Conservation (phyloP, 2,329 filamentous ascomycete genomes). For the Aphanocladium album region DNA sequence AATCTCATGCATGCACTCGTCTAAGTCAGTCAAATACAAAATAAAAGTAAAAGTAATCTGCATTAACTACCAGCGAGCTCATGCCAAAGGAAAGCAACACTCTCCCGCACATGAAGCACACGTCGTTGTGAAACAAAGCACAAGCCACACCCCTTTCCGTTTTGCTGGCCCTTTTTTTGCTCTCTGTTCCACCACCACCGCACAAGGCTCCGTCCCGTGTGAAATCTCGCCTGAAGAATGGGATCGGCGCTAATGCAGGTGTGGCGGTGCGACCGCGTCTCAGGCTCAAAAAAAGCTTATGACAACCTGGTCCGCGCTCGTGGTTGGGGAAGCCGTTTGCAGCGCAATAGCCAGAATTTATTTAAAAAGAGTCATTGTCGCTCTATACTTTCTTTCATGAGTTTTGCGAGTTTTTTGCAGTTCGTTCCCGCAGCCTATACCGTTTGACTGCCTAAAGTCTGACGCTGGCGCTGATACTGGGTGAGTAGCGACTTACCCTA, state of each 20-base stretch:
- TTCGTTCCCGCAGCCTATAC: too few relatives aligned
- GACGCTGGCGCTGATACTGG: too few relatives aligned
- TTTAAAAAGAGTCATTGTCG: too few relatives aligned
- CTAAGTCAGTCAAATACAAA: too few relatives aligned
- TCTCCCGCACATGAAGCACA: not conserved
- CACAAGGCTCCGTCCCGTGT: constrained; percentile 3
- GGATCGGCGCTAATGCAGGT: constrained; percentile 35
- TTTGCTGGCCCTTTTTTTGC: not conserved
- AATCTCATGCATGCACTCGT: too few relatives aligned
- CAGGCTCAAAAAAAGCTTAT: constrained; percentile 1
- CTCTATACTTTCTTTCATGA: too few relatives aligned
- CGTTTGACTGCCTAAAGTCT: too few relatives aligned
- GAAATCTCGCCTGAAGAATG: constrained; percentile 19
- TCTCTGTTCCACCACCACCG: not conserved
- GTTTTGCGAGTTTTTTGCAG: too few relatives aligned
- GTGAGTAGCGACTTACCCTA: too few relatives aligned
- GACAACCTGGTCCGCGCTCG: not conserved
- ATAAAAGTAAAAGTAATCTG: too few relatives aligned
- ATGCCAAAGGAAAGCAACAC: not conserved
- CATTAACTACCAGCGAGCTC: too few relatives aligned
- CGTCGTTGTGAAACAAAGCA: not conserved
- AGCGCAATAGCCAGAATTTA: not conserved
- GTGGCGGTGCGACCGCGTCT: constrained; percentile 30
- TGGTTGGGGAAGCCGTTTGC: not conserved
- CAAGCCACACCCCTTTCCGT: not conserved